Evolutionary conservation across 176 grass and related monocot genomes (phyloP).

Genomic region (Oryza australiensis): DNA sequence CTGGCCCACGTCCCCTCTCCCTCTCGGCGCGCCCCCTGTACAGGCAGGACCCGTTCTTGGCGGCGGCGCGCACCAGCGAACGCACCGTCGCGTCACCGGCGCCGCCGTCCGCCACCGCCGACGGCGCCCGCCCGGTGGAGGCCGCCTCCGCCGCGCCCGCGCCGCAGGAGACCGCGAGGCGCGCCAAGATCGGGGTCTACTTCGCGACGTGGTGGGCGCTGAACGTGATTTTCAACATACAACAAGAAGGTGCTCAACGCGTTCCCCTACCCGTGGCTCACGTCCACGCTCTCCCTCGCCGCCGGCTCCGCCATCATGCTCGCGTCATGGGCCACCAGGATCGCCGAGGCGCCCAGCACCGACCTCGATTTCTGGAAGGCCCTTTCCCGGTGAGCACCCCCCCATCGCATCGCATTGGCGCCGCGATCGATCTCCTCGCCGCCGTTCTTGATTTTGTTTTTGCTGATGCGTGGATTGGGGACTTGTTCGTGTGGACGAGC

Average conservation of each 20-base stretch:
- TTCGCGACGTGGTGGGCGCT: conserved; percentile 96
- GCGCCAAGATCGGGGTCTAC: conserved; percentile 76
- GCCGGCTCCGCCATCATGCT: conserved; percentile 97
- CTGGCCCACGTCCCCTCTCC: not conserved
- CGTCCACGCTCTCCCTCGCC: conserved; percentile 81
- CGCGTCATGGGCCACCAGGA: conserved; percentile 65
- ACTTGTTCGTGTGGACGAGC: not conserved
- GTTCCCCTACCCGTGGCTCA: conserved; percentile 94
- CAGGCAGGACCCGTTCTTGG: conserved; percentile 37
- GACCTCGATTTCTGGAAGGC: conserved; percentile 93
- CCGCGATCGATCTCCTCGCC: not conserved
- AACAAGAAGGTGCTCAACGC: conserved; percentile 98
- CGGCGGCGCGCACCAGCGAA: not conserved
- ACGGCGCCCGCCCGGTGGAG: conserved; percentile 32
- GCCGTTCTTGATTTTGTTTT: not conserved
- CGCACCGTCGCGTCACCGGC: conserved; percentile 21
- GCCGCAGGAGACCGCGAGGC: conserved; percentile 28
- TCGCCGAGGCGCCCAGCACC: conserved; percentile 65
- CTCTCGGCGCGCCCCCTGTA: conserved; percentile 56
- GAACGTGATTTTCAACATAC: conserved; percentile 98
- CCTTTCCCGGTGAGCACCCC: conserved; percentile 64
- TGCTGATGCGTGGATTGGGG: conserved; percentile 17
- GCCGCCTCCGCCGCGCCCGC: not conserved
- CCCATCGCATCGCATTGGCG: not conserved
- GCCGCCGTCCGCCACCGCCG: conserved; percentile 45